A percentile compares a stretch with the other conserved stretches of the same genome.
These are phyloP conservation scores for Noccaea caerulescens DNA, from an alignment of 345 rosid species.

Conservation along the genomic window DNA sequence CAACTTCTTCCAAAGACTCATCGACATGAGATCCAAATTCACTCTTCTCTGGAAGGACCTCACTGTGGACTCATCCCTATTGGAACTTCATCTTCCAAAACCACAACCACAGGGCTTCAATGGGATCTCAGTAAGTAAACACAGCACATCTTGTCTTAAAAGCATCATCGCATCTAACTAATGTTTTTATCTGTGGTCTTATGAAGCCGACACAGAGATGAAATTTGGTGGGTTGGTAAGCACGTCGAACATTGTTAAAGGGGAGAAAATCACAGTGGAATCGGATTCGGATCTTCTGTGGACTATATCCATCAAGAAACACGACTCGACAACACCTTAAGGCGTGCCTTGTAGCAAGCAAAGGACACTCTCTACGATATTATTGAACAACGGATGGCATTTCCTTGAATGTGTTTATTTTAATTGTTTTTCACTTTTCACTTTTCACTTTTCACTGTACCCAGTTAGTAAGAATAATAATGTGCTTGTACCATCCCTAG, in stretches of 20 bases:
- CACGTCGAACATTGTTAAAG: slow-evolving; percentile 71
- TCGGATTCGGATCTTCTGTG: slow-evolving; percentile 90
- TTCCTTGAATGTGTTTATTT: not conserved
- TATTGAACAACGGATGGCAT: not conserved
- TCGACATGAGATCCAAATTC: slow-evolving; percentile 65
- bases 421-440: not conserved
- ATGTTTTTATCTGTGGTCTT: slow-evolving; percentile 11
- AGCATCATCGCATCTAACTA: not conserved
- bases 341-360: not conserved
- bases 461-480: not conserved
- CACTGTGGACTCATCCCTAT: slow-evolving; percentile 92
- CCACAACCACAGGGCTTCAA: slow-evolving; percentile 82
- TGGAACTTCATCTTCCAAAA: slow-evolving; percentile 67
- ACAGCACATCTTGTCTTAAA: not conserved
- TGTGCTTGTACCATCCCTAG: not conserved
- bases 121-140: slow-evolving; percentile 86
- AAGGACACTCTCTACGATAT: slow-evolving; percentile 7
- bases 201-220: slow-evolving; percentile 68
- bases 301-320: slow-evolving; percentile 82
- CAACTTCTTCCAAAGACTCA: slow-evolving; percentile 76
- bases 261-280: slow-evolving; percentile 63
- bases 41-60: slow-evolving; percentile 72
- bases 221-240: slow-evolving; percentile 82
- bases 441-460: not conserved
- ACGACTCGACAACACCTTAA: slow-evolving; percentile 10